Conservation (phyloP, 2,329 filamentous ascomycete species). For the Pseudogymnoascus sp. region DNA sequence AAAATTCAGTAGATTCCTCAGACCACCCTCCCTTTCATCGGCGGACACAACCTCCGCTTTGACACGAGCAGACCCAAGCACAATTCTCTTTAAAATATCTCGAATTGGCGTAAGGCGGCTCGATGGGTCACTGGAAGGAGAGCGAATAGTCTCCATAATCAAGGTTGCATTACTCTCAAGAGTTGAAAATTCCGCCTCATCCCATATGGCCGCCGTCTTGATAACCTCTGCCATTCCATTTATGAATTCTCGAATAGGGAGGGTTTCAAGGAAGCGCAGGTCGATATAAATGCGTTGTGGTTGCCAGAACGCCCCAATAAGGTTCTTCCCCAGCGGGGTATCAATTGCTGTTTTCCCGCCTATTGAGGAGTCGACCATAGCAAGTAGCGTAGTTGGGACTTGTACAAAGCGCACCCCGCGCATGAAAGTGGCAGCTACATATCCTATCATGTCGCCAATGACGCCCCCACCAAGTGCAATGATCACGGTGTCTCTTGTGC, state of each 20-base stretch:
- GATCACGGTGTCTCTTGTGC: conserved; percentile 88
- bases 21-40: conserved; percentile 87
- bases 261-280: conserved; percentile 78
- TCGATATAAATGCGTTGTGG: conserved; percentile 92
- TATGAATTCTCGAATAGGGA: conserved; percentile 87
- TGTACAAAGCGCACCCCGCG: conserved; percentile 92
- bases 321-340: conserved; percentile 89
- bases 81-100: conserved; percentile 65
- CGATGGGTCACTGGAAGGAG: conserved; percentile 42
- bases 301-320: conserved; percentile 96
- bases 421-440: conserved; percentile 98
- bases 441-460: conserved; percentile 96
- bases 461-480: conserved; percentile 93
- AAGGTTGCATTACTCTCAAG: conserved; percentile 73
- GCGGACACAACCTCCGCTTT: conserved; percentile 92
- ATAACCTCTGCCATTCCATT: conserved; percentile 99
- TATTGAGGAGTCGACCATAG: conserved; percentile 98
- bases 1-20: conserved; percentile 93
- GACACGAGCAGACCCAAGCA: conserved; percentile 82
- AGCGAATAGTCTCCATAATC: conserved; percentile 66
- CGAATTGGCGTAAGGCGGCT: conserved; percentile 62
- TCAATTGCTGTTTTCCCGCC: conserved; percentile 98
- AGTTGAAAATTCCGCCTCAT: conserved; percentile 75
- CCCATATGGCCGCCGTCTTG: conserved; percentile 95
- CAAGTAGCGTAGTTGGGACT: conserved; percentile 85